A percentile compares a stretch with the other conserved stretches of the same genome.
phyloP scores from a whole-genome alignment of 495 filamentous ascomycete genomes.

The Xylaria flabelliformis region DNA sequence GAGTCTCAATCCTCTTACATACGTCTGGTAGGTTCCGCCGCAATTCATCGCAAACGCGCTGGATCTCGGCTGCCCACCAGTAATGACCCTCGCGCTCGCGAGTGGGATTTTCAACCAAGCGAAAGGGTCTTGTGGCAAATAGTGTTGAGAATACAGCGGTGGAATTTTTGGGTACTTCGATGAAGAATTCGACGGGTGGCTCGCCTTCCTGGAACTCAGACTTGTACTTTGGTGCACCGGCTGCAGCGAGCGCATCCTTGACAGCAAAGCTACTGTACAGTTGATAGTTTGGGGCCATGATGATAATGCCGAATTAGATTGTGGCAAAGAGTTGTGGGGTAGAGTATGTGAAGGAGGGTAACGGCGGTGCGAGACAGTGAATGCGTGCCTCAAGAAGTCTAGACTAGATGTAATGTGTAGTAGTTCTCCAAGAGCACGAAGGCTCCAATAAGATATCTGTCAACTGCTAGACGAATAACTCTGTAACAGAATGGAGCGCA shows the following conservation, averaged over 20 bases:
- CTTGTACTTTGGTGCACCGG: constrained; percentile 9
- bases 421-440: not conserved
- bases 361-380: not conserved
- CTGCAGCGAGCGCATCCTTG: constrained; percentile 24
- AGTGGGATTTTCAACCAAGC: constrained; percentile 35
- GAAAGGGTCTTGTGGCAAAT: constrained; percentile 33
- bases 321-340: not conserved
- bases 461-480: not conserved
- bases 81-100: constrained; percentile 31
- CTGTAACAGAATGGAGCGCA: not conserved
- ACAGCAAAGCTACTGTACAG: constrained; percentile 18
- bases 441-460: not conserved
- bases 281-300: constrained; percentile 26
- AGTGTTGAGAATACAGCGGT: constrained; percentile 46
- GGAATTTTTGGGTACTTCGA: constrained; percentile 31
- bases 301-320: not conserved
- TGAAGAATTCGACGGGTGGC: constrained; percentile 40
- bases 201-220: constrained; percentile 20
- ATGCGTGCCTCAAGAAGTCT: not conserved
- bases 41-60: constrained; percentile 38
- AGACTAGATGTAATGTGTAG: not conserved
- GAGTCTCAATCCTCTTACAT: constrained; percentile 38
- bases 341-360: not conserved
- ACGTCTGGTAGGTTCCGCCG: constrained; percentile 41
- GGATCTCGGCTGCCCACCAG: constrained; percentile 38